Conservation (phyloP, 805 yeast species). For the Candida maesae region DNA sequence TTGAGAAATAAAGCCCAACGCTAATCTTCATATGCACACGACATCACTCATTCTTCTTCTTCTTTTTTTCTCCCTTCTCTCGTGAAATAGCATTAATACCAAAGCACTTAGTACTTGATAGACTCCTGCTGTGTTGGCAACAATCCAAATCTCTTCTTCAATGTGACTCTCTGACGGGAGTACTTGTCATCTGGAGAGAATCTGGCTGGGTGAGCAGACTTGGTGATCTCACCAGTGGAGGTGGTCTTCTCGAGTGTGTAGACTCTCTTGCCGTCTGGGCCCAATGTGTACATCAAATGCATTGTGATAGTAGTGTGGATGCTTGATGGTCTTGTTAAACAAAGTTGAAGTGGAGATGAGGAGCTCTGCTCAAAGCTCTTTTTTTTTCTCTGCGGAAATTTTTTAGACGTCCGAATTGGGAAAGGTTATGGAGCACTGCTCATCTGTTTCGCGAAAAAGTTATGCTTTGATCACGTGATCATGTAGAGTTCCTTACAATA, state of each 20-base stretch:
- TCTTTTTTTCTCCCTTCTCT: too few species aligned
- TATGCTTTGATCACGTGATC: too few species aligned
- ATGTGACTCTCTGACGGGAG: slow-evolving; percentile 97
- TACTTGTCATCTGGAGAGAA: slow-evolving; percentile 99
- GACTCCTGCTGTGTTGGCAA: slow-evolving; percentile 72
- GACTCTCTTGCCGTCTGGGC: slow-evolving; percentile 90
- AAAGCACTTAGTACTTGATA: slow-evolving; percentile 16
- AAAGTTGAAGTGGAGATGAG: slow-evolving; percentile 4
- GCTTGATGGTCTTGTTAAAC: neutral
- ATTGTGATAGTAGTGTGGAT: slow-evolving; percentile 35
- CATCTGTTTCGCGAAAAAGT: too few species aligned
- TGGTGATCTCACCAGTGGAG: slow-evolving; percentile 88
- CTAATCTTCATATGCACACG: neutral
- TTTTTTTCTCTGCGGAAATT: neutral
- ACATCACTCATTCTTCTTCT: neutral
- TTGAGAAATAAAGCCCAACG: neutral
- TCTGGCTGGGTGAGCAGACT: slow-evolving; percentile 99
- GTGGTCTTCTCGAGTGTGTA: slow-evolving; percentile 86
- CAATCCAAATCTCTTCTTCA: slow-evolving; percentile 89
- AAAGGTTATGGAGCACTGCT: slow-evolving; percentile 4
- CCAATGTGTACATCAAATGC: slow-evolving; percentile 99
- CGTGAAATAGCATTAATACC: neutral
- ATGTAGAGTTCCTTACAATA: too few species aligned
- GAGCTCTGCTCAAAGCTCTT: neutral
- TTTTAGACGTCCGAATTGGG: neutral